Evolutionary conservation across 2,329 filamentous ascomycete species (phyloP), one percentile per base, ranked within the genome.

Genomic region (Stachybotrys elegans): DNA sequence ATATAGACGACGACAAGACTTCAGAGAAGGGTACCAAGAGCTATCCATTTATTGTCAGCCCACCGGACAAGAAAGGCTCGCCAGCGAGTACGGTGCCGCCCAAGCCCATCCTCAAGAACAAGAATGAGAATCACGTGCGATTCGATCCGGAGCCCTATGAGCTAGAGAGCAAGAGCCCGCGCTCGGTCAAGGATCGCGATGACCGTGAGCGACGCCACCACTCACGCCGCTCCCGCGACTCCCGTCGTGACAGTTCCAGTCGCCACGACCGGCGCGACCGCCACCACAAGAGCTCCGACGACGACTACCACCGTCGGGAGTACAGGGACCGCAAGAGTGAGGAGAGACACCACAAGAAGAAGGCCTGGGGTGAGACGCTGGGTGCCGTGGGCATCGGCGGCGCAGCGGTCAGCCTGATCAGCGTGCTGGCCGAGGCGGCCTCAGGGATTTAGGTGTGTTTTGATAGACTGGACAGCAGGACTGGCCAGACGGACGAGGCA

Each of bases 21-120:
- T 53, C 54, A 3, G 57, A 54, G 14, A 62, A 59, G 45, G 58
- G 54, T 4, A 58, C 53, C 6, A 63, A 60, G 46, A 59, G 47
- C 25, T 65, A 65, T 34, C 66, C 61, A 2, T 58, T 58, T 42
- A 68, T 69, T 47, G 65, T 68, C 47, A 62, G 51, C 40, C 61
- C 63, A 1, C 66, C 65, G 1, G 49, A 42, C 22, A 63, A 60
- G 45, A 64, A 59, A 48, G 58, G 57, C 1, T 68, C 64, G 0
- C 61, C 66, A 0, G 53, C 66, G 2, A 62, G 57, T 39, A 64
- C 63, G 5, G 57, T 62, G 4, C 57, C 56, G 46, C 78, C 78
- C 2, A 81, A 79, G 52, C 72, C 77, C 5, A 81, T 81, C n/a
- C 64, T 81, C 16, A 81, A 81, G 65, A 81, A 81, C 56, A 73